Conservation (phyloP, 2,329 filamentous ascomycete species). For the Calonectria fujianensis region DNA sequence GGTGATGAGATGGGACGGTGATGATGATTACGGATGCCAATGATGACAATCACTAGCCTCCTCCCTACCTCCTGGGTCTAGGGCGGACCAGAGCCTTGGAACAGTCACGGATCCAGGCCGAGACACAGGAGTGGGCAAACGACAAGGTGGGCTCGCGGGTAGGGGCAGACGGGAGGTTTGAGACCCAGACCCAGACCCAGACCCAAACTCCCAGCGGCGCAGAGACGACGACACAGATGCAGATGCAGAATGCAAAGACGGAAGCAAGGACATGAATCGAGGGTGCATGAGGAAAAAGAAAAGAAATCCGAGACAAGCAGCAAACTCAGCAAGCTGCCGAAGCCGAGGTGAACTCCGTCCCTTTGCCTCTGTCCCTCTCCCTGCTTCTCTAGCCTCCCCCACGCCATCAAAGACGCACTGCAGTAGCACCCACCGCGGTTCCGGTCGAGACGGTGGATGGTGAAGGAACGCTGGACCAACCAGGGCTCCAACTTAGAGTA, state of each 20-base stretch:
- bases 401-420: slow-evolving; percentile 8
- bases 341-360: slow-evolving; percentile 12
- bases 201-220: background rate
- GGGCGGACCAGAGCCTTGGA: slow-evolving; percentile 35
- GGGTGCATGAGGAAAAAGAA: slow-evolving; percentile 4
- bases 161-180: background rate
- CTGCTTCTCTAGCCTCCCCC: slow-evolving; percentile 3
- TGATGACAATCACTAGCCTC: slow-evolving; percentile 17
- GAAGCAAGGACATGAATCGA: slow-evolving; percentile 28
- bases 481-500: slow-evolving; percentile 22
- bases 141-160: slow-evolving; percentile 8
- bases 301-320: slow-evolving; percentile 15
- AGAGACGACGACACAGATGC: background rate
- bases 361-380: background rate
- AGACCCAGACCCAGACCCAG: background rate
- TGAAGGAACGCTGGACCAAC: slow-evolving; percentile 20
- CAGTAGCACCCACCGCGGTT: slow-evolving; percentile 21
- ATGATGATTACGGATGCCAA: slow-evolving; percentile 16
- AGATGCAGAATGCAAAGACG: background rate
- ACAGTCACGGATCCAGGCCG: slow-evolving; percentile 20
- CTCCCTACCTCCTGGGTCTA: slow-evolving; percentile 5
- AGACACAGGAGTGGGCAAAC: slow-evolving; percentile 14
- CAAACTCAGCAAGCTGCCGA: background rate
- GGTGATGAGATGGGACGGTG: slow-evolving; percentile 3
- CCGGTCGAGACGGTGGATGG: slow-evolving; percentile 1